phyloP scores from a whole-genome alignment of 805 yeast species.

The Metschnikowia sp. region DNA sequence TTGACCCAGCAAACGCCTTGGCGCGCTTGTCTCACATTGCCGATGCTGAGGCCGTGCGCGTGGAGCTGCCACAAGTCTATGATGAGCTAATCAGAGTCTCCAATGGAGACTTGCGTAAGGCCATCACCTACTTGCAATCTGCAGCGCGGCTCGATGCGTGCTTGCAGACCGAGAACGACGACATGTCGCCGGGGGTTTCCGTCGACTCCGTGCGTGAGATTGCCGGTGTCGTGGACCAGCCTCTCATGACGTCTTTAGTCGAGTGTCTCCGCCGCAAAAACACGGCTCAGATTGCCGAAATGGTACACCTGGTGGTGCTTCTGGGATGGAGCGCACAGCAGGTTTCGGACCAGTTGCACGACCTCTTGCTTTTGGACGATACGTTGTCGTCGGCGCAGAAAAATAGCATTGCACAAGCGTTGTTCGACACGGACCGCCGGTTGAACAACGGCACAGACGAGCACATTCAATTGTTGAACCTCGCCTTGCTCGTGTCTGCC shows the following conservation, averaged over 20 bases:
- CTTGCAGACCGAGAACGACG: constrained; percentile 12
- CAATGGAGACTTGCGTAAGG: constrained; percentile 88
- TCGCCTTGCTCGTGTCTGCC: constrained; percentile 36
- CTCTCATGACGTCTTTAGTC: constrained; percentile 41
- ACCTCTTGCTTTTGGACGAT: constrained; percentile 56
- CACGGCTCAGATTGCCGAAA: constrained; percentile 29
- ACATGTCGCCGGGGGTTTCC: constrained; percentile 38
- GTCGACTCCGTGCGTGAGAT: constrained; percentile 56
- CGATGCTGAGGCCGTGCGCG: constrained; percentile 31
- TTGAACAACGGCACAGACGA: constrained; percentile 87
- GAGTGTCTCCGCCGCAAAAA: constrained; percentile 26
- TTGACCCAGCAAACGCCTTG: constrained; percentile 70
- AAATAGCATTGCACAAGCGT: constrained; percentile 55
- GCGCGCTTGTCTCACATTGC: constrained; percentile 62
- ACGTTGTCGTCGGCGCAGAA: constrained; percentile 51
- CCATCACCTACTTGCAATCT: constrained; percentile 79
- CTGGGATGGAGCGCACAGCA: constrained; percentile 83
- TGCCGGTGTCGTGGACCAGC: constrained; percentile 68
- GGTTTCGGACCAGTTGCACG: constrained; percentile 68
- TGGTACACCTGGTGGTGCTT: constrained; percentile 49
- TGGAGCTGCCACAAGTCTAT: constrained; percentile 50
- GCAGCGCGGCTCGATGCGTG: constrained; percentile 17
- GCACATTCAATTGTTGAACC: constrained; percentile 72
- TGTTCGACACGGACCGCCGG: constrained; percentile 73
- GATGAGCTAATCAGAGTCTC: constrained; percentile 67